Conservation (phyloP, 495 filamentous ascomycete genomes). For the Neurospora terricola region DNA sequence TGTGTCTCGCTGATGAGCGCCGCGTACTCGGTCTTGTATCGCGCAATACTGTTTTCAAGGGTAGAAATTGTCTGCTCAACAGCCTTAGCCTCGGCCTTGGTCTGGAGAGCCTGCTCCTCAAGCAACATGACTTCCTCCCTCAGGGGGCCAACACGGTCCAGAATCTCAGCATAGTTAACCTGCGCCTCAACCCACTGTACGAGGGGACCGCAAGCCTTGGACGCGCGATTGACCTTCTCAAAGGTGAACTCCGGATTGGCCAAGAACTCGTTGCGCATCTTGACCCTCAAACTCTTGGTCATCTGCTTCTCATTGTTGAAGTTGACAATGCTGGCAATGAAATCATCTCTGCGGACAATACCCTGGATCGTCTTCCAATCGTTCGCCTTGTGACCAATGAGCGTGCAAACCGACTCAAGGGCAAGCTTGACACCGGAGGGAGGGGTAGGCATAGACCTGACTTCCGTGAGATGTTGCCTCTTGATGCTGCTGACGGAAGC, state of each 20-base stretch:
- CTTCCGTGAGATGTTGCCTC: slow-evolving; percentile 90
- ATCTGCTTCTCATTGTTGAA: slow-evolving; percentile 96
- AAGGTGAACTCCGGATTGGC: slow-evolving; percentile 91
- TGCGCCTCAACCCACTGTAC: slow-evolving; percentile 98
- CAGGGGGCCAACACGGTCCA: slow-evolving; percentile 88
- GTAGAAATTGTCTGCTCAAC: slow-evolving; percentile 77
- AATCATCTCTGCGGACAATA: slow-evolving; percentile 83
- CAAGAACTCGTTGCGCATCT: slow-evolving; percentile 89
- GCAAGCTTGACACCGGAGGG: slow-evolving; percentile 84
- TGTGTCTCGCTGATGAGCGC: slow-evolving; percentile 94
- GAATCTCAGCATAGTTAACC: slow-evolving; percentile 92
- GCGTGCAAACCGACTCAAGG: slow-evolving; percentile 86
- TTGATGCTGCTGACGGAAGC: slow-evolving; percentile 97
- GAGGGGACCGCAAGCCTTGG: slow-evolving; percentile 91
- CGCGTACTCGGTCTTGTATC: slow-evolving; percentile 96
- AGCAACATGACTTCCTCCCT: slow-evolving; percentile 82
- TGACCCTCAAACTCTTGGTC: slow-evolving; percentile 67
- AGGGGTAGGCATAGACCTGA: slow-evolving; percentile 89
- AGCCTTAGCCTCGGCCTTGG: slow-evolving; percentile 85
- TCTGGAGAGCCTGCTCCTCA: slow-evolving; percentile 81
- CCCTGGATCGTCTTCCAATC: slow-evolving; percentile 86
- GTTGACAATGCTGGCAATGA: slow-evolving; percentile 95
- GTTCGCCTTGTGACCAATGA: slow-evolving; percentile 81
- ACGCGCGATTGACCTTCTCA: slow-evolving; percentile 88
- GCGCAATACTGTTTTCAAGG: slow-evolving; percentile 83